phyloP scores from a whole-genome alignment of 2,329 filamentous ascomycete genomes.

The Thermothelomyces thermophilus region DNA sequence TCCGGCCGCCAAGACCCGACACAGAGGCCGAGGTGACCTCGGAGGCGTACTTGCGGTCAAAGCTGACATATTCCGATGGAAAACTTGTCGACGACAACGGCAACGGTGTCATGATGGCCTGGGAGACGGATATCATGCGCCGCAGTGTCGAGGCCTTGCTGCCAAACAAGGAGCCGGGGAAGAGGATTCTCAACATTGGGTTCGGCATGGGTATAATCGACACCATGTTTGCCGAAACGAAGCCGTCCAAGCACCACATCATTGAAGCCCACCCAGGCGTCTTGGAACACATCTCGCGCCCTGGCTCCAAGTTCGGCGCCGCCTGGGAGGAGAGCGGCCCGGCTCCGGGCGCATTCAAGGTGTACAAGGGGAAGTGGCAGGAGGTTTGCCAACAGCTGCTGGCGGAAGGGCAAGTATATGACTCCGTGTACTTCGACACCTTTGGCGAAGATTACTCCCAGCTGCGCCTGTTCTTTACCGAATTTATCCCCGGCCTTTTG shows the following conservation, averaged over 20 bases:
- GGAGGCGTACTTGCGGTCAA: slow-evolving; percentile 61
- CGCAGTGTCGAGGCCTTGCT: slow-evolving; percentile 64
- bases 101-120: slow-evolving; percentile 92
- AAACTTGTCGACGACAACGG: slow-evolving; percentile 66
- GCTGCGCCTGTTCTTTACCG: slow-evolving; percentile 79
- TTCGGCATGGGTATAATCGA: slow-evolving; percentile 92
- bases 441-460: slow-evolving; percentile 91
- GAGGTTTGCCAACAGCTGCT: slow-evolving; percentile 66
- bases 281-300: slow-evolving; percentile 51
- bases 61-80: slow-evolving; percentile 56
- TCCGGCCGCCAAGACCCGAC: slow-evolving; percentile 32
- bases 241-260: slow-evolving; percentile 69
- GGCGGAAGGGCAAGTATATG: slow-evolving; percentile 62
- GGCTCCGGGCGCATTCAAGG: slow-evolving; percentile 61
- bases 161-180: slow-evolving; percentile 37
- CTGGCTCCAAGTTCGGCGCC: slow-evolving; percentile 46
- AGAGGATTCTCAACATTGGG: slow-evolving; percentile 75
- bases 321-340: slow-evolving; percentile 50
- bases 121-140: slow-evolving; percentile 83
- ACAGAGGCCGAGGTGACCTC: slow-evolving; percentile 49
- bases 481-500: slow-evolving; percentile 75
- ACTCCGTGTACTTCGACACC: slow-evolving; percentile 95
- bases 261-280: slow-evolving; percentile 80
- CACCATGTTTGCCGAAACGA: slow-evolving; percentile 61
- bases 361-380: slow-evolving; percentile 75